Evolutionary conservation across 257 asterid species (phyloP).

Genomic region (Schizonepeta tenuifolia): DNA sequence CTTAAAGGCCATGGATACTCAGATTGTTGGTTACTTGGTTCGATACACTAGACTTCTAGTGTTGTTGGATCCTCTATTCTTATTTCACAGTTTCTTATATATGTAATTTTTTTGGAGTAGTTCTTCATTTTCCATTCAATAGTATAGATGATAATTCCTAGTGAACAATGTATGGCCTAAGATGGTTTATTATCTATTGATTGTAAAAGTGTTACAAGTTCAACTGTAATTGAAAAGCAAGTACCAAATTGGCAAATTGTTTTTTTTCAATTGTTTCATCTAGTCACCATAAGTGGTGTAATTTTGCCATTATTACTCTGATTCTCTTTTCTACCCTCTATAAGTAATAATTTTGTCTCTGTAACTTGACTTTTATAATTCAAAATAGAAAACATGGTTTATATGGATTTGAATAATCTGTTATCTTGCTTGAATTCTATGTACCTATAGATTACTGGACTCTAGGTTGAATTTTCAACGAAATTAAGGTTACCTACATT

Average conservation of each 20-base stretch:
- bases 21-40: constrained; percentile 17
- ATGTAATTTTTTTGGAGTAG: too few species aligned
- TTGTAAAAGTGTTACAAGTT: too few species aligned
- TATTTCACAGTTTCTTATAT: too few species aligned
- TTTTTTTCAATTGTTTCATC: background rate
- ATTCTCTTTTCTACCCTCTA: background rate
- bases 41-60: background rate
- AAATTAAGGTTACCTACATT: background rate
- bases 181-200: too few species aligned
- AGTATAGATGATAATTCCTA: too few species aligned
- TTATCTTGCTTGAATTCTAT: too few species aligned
- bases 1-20: constrained; percentile 13
- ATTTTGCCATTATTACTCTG: background rate
- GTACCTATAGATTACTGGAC: background rate
- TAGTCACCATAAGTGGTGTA: background rate
- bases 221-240: too few species aligned
- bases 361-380: background rate
- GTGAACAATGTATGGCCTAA: too few species aligned
- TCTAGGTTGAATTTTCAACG: background rate
- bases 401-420: background rate
- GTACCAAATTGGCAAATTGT: too few species aligned
- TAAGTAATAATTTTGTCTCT: constrained; percentile 1
- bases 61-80: too few species aligned
- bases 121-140: too few species aligned
- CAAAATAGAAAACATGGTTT: background rate